phyloP scores from a whole-genome alignment of 306 rosid genomes.

The Cicer arietinum region DNA sequence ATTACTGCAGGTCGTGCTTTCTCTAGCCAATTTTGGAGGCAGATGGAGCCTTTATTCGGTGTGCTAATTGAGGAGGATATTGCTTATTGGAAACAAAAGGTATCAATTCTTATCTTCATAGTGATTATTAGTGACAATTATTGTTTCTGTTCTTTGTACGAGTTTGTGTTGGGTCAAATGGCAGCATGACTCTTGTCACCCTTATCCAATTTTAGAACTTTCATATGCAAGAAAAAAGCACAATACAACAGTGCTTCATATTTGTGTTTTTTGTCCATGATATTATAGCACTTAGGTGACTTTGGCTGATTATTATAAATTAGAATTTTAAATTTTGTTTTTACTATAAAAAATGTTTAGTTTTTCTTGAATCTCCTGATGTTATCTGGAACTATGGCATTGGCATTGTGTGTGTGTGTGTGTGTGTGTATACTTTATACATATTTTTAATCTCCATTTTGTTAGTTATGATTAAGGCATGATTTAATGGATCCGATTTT shows the following conservation, averaged over 20 bases:
- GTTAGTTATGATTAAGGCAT: slow-evolving; percentile 15
- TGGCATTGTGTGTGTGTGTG: too few relatives aligned
- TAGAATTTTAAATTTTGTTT: slow-evolving; percentile 30
- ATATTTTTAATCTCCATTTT: neutral
- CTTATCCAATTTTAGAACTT: slow-evolving; percentile 22
- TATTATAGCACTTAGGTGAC: slow-evolving; percentile 19
- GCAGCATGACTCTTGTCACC: slow-evolving; percentile 13
- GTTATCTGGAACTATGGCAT: neutral
- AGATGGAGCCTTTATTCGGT: slow-evolving; percentile 81
- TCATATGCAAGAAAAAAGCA: slow-evolving; percentile 24
- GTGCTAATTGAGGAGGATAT: slow-evolving; percentile 67
- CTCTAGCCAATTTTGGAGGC: slow-evolving; percentile 77
- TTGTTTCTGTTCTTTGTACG: neutral
- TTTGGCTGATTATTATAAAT: slow-evolving; percentile 40
- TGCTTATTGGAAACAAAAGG: slow-evolving; percentile 73
- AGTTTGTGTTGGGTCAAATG: slow-evolving; percentile 30
- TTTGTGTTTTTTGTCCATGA: slow-evolving; percentile 8
- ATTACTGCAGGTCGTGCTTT: slow-evolving; percentile 64
- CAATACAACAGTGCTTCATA: slow-evolving; percentile 26
- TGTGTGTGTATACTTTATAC: neutral
- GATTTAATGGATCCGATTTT: slow-evolving; percentile 19
- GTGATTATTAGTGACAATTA: slow-evolving; percentile 27
- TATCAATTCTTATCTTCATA: slow-evolving; percentile 45
- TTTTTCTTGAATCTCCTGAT: slow-evolving; percentile 37
- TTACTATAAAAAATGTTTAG: slow-evolving; percentile 30